phyloP scores from a whole-genome alignment of 345 rosid genomes.

The Gossypium rotundifolium region DNA sequence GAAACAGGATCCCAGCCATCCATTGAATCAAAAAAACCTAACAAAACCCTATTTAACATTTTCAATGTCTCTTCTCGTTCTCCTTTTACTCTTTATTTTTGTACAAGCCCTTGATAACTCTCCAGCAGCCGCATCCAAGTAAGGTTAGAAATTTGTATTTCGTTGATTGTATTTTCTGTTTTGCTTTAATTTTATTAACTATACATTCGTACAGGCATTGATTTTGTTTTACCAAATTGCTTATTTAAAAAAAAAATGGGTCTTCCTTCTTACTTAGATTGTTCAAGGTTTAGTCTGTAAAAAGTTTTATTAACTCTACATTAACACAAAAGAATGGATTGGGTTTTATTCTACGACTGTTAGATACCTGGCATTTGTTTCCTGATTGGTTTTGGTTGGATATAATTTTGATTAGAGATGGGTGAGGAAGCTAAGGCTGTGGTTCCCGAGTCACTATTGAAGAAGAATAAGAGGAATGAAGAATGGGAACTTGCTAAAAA shows the following conservation, averaged over 20 bases:
- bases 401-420: conserved; percentile 17
- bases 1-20: neutral
- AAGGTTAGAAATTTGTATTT: neutral
- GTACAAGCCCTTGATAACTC: neutral
- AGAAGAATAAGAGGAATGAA: conserved; percentile 72
- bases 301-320: neutral
- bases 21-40: neutral
- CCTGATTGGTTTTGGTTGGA: neutral
- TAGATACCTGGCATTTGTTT: neutral
- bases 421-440: conserved; percentile 33
- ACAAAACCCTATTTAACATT: neutral
- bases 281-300: neutral
- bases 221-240: neutral
- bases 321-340: neutral
- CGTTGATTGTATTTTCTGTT: neutral
- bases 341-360: neutral
- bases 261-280: neutral
- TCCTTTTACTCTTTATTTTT: neutral
- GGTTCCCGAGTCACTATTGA: conserved; percentile 72
- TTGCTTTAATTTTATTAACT: neutral
- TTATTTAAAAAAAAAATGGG: neutral
- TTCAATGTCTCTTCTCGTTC: neutral
- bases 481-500: conserved; percentile 54
- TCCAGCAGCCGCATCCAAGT: neutral
- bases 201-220: neutral